Conservation (phyloP, 805 yeast species). For the Dipodascus geniculatus region DNA sequence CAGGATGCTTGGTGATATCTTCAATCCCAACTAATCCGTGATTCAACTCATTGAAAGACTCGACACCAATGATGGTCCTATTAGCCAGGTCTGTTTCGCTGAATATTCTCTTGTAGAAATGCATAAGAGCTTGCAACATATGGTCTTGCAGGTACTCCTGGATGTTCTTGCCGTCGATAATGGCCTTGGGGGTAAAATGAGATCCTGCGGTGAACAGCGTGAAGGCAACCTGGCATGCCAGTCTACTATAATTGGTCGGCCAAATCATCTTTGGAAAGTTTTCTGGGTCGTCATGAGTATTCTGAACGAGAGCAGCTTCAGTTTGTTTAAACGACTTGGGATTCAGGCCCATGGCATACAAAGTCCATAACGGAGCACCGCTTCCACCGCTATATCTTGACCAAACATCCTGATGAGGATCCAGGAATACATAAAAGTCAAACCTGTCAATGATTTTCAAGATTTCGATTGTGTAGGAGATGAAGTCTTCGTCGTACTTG, state of each 20-base stretch:
- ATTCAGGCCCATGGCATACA: constrained; percentile 77
- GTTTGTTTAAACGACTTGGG: constrained; percentile 56
- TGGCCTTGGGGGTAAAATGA: constrained; percentile 63
- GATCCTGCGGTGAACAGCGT: constrained; percentile 76
- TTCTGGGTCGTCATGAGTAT: constrained; percentile 33
- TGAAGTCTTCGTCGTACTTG: constrained; percentile 61
- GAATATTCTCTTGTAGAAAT: constrained; percentile 33
- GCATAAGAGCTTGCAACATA: constrained; percentile 42
- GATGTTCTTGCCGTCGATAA: constrained; percentile 58
- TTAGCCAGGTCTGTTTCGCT: constrained; percentile 31
- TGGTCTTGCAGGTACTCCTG: constrained; percentile 65
- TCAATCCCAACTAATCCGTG: constrained; percentile 57
- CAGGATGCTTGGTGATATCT: constrained; percentile 37
- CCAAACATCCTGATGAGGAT: constrained; percentile 95
- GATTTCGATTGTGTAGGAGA: constrained; percentile 55
- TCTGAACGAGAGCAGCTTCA: constrained; percentile 69
- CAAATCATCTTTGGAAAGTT: constrained; percentile 77
- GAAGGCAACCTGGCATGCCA: constrained; percentile 74
- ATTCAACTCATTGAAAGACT: constrained; percentile 78
- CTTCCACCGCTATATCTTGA: constrained; percentile 79
- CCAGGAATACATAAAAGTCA: constrained; percentile 69
- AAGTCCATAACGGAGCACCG: constrained; percentile 92
- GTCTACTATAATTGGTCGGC: constrained; percentile 74
- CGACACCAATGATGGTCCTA: constrained; percentile 59
- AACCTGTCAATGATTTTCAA: constrained; percentile 43